Evolutionary conservation across 257 asterid genomes (phyloP).

Genomic region (Nicotiana otophora): DNA sequence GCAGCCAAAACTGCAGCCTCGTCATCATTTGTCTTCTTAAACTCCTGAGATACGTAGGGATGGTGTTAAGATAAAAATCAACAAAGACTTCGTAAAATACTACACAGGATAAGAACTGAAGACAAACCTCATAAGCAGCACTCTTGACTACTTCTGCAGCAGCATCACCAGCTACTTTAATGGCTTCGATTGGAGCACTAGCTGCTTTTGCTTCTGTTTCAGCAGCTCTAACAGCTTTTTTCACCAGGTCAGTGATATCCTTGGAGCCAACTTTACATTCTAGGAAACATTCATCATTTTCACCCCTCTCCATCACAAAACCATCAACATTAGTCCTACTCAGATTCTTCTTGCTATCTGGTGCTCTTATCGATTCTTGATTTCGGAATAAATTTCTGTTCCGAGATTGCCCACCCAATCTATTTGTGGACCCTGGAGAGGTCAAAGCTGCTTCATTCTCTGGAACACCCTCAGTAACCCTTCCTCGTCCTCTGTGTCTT

Average conservation of each 20-base stretch:
- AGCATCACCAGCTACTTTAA: constrained; percentile 93
- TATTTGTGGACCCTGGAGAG: constrained; percentile 68
- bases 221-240: constrained; percentile 90
- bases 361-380: constrained; percentile 41
- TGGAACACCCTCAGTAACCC: constrained; percentile 51
- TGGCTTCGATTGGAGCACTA: constrained; percentile 82
- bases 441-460: constrained; percentile 65
- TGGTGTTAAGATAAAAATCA: constrained; percentile 5
- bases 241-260: constrained; percentile 71
- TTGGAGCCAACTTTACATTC: constrained; percentile 76
- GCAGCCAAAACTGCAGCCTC: constrained; percentile 90
- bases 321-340: constrained; percentile 32
- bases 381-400: constrained; percentile 44
- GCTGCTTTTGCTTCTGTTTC: constrained; percentile 95
- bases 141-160: constrained; percentile 95
- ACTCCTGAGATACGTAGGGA: constrained; percentile 44
- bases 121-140: constrained; percentile 84
- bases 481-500: constrained; percentile 59
- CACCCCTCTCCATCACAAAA: constrained; percentile 60
- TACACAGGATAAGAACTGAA: constrained; percentile 15
- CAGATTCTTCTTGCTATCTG: constrained; percentile 50
- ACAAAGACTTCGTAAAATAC: background rate
- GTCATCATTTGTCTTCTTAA: constrained; percentile 62
- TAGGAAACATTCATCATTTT: constrained; percentile 81
- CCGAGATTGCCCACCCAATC: constrained; percentile 58